A percentile compares a stretch with the other conserved stretches of the same genome.
These are phyloP conservation scores for Pichia eremophila DNA, from an alignment of 805 yeast genomes.

Conservation along the genomic window DNA sequence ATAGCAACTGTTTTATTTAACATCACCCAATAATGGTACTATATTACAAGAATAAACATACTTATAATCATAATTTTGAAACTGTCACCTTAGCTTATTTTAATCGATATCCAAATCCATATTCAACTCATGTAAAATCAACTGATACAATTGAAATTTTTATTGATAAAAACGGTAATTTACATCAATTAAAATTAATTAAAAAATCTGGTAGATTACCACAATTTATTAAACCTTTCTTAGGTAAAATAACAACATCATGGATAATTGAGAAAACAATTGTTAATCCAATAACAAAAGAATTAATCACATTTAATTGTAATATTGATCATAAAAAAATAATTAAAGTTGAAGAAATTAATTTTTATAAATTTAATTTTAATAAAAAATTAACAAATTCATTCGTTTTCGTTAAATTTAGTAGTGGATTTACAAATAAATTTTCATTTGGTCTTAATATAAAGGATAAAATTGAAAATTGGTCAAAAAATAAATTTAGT, in stretches of 20 bases:
- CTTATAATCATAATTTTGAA: constrained; percentile 54
- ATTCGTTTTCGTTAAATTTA: constrained; percentile 48
- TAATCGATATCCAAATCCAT: constrained; percentile 71
- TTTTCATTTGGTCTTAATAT: constrained; percentile 37
- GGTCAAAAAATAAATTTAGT: constrained; percentile 67
- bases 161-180: constrained; percentile 52
- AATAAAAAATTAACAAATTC: constrained; percentile 33
- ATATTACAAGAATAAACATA: constrained; percentile 45
- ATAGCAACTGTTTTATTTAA: too few species aligned
- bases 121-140: constrained; percentile 73
- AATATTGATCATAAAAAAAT: constrained; percentile 78
- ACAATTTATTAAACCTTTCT: constrained; percentile 61
- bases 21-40: constrained; percentile 43
- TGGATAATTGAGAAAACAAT: constrained; percentile 77
- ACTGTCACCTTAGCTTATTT: constrained; percentile 73
- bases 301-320: constrained; percentile 62
- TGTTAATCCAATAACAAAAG: constrained; percentile 50
- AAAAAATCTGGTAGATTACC: constrained; percentile 78
- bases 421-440: constrained; percentile 47
- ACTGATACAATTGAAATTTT: constrained; percentile 62
- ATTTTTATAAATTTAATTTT: constrained; percentile 38
- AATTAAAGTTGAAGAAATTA: constrained; percentile 69
- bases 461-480: constrained; percentile 66
- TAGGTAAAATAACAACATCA: constrained; percentile 59
- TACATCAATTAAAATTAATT: constrained; percentile 65